Evolutionary conservation across 2,329 filamentous ascomycete genomes (phyloP).

Genomic region (Alternaria longipes): DNA sequence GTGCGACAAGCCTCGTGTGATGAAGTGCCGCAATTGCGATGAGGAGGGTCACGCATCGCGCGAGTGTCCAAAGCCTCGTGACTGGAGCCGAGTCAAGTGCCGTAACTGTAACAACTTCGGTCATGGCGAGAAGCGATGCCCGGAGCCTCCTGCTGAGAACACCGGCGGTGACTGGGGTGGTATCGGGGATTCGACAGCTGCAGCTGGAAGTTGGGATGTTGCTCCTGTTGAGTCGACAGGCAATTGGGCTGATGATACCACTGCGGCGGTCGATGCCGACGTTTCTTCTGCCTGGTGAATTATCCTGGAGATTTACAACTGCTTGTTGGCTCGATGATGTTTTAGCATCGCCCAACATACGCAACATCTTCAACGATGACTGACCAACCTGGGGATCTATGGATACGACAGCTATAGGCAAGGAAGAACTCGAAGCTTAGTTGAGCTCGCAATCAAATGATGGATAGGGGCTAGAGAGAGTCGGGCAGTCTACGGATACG

Average conservation of each 20-base stretch:
- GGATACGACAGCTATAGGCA: not conserved
- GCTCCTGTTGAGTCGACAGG: constrained; percentile 22
- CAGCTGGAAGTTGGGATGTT: constrained; percentile 33
- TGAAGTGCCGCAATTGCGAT: constrained; percentile 69
- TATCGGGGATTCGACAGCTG: constrained; percentile 25
- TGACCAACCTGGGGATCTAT: not conserved
- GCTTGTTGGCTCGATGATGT: constrained; percentile 5
- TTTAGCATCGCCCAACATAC: constrained; percentile 5
- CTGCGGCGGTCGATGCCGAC: constrained; percentile 17
- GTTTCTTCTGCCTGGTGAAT: constrained; percentile 20
- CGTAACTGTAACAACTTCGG: constrained; percentile 62
- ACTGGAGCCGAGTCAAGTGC: constrained; percentile 68
- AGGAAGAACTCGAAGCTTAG: not conserved
- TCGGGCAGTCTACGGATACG: not conserved
- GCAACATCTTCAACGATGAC: not conserved
- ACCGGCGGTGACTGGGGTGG: constrained; percentile 35
- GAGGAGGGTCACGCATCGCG: constrained; percentile 63
- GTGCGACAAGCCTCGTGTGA: constrained; percentile 40
- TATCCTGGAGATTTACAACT: not conserved
- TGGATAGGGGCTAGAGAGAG: not conserved
- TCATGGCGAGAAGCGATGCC: constrained; percentile 55
- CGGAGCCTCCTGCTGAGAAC: constrained; percentile 42
- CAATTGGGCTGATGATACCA: constrained; percentile 30
- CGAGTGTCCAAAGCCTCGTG: constrained; percentile 51
- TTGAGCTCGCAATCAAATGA: not conserved